Evolutionary conservation across 2,329 filamentous ascomycete species (phyloP).

Genomic region (Herpomyces periplanetae): DNA sequence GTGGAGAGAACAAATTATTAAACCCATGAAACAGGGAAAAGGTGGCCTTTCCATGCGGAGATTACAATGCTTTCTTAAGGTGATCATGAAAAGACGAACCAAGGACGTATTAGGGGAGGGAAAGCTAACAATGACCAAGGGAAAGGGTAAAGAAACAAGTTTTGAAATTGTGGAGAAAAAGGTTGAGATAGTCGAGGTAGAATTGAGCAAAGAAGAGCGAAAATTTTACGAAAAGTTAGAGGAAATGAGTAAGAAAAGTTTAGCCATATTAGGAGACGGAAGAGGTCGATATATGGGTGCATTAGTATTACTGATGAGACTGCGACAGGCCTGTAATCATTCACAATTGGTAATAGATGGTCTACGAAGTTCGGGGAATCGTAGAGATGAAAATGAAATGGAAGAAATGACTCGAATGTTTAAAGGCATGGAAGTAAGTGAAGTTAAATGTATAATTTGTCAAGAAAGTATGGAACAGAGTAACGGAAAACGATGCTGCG

Average conservation of each 20-base stretch:
- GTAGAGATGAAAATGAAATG: conserved; percentile 40
- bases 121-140: conserved; percentile 14
- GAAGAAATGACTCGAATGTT: conserved; percentile 55
- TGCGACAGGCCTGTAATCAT: conserved; percentile 82
- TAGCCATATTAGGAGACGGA: conserved; percentile 52
- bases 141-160: conserved; percentile 15
- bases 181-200: conserved; percentile 34
- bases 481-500: conserved; percentile 19
- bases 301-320: conserved; percentile 50
- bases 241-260: conserved; percentile 40
- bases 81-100: conserved; percentile 93
- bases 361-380: too few species aligned
- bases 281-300: conserved; percentile 72
- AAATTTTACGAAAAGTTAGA: conserved; percentile 55
- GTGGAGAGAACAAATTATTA: conserved; percentile 71
- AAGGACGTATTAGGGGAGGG: conserved; percentile 78
- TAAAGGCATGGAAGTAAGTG: conserved; percentile 14
- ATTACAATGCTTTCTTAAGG: conserved; percentile 43
- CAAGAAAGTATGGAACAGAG: conserved; percentile 10
- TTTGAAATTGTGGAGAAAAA: conserved; percentile 81
- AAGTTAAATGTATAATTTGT: conserved; percentile 8
- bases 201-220: conserved; percentile 41
- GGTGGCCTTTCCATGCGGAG: conserved; percentile 60
- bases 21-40: conserved; percentile 54
- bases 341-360: too few species aligned